Evolutionary conservation across 106 monocot genomes (phyloP), one percentile per base, ranked within the genome.

Genomic region (Phalaenopsis equestris): DNA sequence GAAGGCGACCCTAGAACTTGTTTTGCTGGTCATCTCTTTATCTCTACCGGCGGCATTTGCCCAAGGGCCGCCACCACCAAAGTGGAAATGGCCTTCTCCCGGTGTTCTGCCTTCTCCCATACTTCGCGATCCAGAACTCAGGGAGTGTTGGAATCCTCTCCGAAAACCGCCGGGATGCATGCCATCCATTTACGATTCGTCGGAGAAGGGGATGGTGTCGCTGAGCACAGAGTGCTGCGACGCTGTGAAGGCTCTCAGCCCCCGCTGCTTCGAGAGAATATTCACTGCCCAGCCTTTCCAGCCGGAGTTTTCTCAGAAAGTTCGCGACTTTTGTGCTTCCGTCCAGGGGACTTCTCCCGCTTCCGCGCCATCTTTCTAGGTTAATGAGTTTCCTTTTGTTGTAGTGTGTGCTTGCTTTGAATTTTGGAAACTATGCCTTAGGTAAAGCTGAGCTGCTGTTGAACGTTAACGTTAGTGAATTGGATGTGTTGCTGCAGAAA

Each of bases 71-170:
- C 74, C 14, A 8, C 74, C 14, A 8, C 45, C 1, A 36, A 74
- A 42, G 7, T 74, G 74, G 74, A 43, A 19, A 74, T 8, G 43
- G 42, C 74, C 74, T 42, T 73, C 73, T 73, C 73, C 73, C 5
- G 73, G 73, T 5, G 18, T 73, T 4, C 73, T 73, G 6, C 73
- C 73, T 16, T 41, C 74, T 18, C 74, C 74, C 74, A 42, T 74
- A 15, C 74, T 74, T 19, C 18, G 15, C 42, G 74, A 74, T 74
- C 74, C 74, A 42, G 74, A 74, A n/a, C 74, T 74, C 42, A 74
- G 74, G 74, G 74, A 74, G 45, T 74, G 74, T 38, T 74, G 74
- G 74, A 74, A 42, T 42, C 74, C 42, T 9, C 74, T 74, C 41
- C 42, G 19, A 11, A 3, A 36, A 74, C 74, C 74, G 41, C 74